Base-by-base conservation (phyloP, 2,329 filamentous ascomycete species). In the Colletotrichum sp. region DNA sequence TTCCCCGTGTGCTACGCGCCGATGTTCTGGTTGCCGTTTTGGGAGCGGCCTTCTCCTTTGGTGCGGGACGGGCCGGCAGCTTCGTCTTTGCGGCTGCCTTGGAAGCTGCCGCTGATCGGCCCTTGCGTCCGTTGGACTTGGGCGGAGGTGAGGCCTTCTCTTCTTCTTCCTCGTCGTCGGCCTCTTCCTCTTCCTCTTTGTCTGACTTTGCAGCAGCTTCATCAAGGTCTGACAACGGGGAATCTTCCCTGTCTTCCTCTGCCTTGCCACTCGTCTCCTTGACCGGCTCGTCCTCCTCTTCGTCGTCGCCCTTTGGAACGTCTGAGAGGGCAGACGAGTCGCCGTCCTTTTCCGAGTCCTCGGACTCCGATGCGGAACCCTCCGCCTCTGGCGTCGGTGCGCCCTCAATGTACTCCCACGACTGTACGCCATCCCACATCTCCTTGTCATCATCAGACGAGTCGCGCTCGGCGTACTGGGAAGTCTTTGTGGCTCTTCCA, bases 391-490 rank as follows among this genome's bases (percentile, higher is more conserved):
- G 79, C 78, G 32, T 78, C 73, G 39, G 80, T 64, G 19, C 80
- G 4, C 84, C 78, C n/a, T 85, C 83, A 16, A 82, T 83, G 64
- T 92, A 92, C 28, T 89, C 85, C 91, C 91, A 92, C 80, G 90
- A 85, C 1, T 90, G 90, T 7, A 92, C 91, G 3, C 91, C 91
- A 63, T 91, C 87, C 28, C 91, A 83, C 91, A 92, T 92, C 80
- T 92, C 91, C 77, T 90, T 87, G 75, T 92, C 90, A 74, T 92
- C 91, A 65, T 90, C 90, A 13, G 87, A 87, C 13, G 90, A 90
- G 71, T 91, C 89, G 36, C 90, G 88, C 81, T 92, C 91, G 27
- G 87, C 86, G 78, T 92, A 92, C 44, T 85, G 82, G 8, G 89
- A 88, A 19, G 84, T 82, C 12, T 19, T 44, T 28, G 72, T 76